Conservation (phyloP, 1,139 yeast genomes). For the Candida smagusa region DNA sequence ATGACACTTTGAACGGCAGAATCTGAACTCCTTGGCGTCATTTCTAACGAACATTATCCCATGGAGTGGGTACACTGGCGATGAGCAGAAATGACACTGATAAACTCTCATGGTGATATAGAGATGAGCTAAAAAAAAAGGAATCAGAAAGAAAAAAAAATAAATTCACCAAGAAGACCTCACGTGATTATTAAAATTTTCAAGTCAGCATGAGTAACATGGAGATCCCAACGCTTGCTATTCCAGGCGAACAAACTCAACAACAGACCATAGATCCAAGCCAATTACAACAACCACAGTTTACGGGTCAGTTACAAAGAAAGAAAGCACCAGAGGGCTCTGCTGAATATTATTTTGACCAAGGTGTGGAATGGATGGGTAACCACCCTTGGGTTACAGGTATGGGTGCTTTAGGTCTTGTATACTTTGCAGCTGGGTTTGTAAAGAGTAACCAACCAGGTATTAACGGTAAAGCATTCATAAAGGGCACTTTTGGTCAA, state of each 20-base stretch:
- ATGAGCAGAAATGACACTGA: conserved; percentile 95
- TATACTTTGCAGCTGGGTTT: conserved; percentile 65
- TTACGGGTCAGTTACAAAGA: conserved; percentile 42
- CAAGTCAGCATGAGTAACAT: conserved; percentile 18
- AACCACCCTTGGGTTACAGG: conserved; percentile 78
- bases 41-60: conserved; percentile 98
- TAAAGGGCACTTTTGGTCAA: conserved; percentile 83
- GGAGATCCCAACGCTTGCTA: conserved; percentile 57
- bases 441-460: conserved; percentile 73
- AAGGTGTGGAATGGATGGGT: conserved; percentile 59
- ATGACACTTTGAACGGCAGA: conserved; percentile 98
- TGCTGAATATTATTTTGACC: conserved; percentile 68
- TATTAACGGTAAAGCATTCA: conserved; percentile 65
- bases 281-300: conserved; percentile 19
- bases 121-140: conserved; percentile 1
- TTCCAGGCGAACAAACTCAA: conserved; percentile 50
- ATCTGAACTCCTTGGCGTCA: conserved; percentile 95
- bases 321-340: conserved; percentile 45
- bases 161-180: conserved; percentile 3
- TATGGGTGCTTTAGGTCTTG: conserved; percentile 62
- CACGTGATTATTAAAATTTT: not conserved
- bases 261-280: conserved; percentile 11
- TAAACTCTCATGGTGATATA: conserved; percentile 72
- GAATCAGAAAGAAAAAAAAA: conserved; percentile 5
- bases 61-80: conserved; percentile 96